These are phyloP conservation scores for Coemansia sp. DNA, from an alignment of 192 early-diverging fungal species.

Conservation along the genomic window DNA sequence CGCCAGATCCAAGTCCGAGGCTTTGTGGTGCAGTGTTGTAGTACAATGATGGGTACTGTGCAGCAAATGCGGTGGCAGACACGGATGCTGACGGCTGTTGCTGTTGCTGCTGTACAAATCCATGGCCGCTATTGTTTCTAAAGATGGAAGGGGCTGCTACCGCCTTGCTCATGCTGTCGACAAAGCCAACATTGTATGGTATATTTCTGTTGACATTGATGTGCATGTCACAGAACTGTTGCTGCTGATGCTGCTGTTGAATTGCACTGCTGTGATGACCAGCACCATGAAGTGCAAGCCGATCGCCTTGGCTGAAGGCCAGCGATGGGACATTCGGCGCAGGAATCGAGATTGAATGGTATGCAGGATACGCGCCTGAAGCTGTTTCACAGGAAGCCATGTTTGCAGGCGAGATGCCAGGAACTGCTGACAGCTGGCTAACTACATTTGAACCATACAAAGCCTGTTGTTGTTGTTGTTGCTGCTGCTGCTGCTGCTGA, in stretches of 20 bases:
- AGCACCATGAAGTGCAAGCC: constrained; percentile 4
- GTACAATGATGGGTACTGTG: constrained; percentile 46
- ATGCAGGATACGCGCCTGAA: neutral
- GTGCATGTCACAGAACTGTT: neutral
- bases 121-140: neutral
- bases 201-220: neutral
- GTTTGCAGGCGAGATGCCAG: constrained; percentile 3
- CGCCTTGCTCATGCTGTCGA: constrained; percentile 6
- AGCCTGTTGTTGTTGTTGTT: no score
- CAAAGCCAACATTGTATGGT: constrained; percentile 11
- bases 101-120: constrained; percentile 2
- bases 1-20: constrained; percentile 24
- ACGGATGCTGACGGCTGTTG: constrained; percentile 13
- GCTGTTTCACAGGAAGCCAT: constrained; percentile 3
- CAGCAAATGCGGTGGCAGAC: constrained; percentile 36
- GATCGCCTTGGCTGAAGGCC: constrained; percentile 7
- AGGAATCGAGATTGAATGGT: neutral
- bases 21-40: constrained; percentile 18
- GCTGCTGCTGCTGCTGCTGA: constrained; percentile 17
- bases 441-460: constrained; percentile 13
- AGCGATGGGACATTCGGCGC: neutral
- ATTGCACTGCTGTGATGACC: neutral
- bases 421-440: constrained; percentile 4
- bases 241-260: constrained; percentile 12
- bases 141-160: neutral